Base-by-base conservation (phyloP, 2,329 filamentous ascomycete species). In the Colletotrichum eremochloae region DNA sequence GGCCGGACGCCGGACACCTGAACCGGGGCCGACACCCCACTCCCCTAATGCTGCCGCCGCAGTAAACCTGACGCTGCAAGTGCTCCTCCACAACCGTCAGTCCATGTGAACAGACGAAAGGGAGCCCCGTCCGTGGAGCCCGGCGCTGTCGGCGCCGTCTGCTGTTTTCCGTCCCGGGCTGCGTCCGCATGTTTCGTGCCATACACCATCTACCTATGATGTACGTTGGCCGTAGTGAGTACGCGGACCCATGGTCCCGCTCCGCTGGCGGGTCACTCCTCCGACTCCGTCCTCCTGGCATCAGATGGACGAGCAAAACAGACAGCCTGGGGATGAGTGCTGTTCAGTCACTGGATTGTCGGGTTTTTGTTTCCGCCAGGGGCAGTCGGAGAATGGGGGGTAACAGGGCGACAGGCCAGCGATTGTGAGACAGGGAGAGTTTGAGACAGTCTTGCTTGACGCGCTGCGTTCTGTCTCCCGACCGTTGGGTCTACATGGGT, bases 381-480 rank as follows among this genome's bases (percentile, higher is more conserved):
- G 36, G 20, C 36, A 24, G 31, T 14, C 15, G 8, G 36, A n/a
- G 24, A 20, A 15, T 1, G 20, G n/a, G 46, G 36, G 60, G 44
- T 18, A 44, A 42, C 33, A 63, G n/a, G 46, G 24, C 48, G 36
- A 58, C n/a, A 55, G 36, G 29, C 60, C 60, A 55, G 56, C 61
- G 60, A 42, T 61, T 55, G 48, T 65, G 70, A 72, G 70, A 72
- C 70, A 65, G 24, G 53, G 60, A 65, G 29, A 40, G 70, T 72
- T 72, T 72, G 60, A 60, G 70, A 61, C 33, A 40, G 58, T 52
- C 31, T 12, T 72, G 36, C 46, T 64, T 24, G 50, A 56, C 46
- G 60, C 61, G 36, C 44, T 68, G 66, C 69, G 66, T 72, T 56
- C 55, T 63, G 57, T 53, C 53, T 63, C 61, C 48, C 48, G 14